phyloP scores from a whole-genome alignment of 139 green algal genomes.

The Haematococcus lacustris region DNA sequence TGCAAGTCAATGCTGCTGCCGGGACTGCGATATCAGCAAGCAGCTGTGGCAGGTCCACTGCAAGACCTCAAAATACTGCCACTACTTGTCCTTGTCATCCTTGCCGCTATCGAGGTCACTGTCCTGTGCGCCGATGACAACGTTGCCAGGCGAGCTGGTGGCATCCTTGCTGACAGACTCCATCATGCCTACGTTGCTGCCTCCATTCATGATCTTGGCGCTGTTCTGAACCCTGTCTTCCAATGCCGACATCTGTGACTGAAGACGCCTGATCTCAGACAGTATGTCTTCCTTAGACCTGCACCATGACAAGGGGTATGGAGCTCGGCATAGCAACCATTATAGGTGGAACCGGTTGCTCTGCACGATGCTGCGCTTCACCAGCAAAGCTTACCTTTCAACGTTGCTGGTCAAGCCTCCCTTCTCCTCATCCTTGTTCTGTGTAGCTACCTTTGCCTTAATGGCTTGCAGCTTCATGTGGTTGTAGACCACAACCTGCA shows the following conservation, averaged over 20 bases:
- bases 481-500: conserved; percentile 60
- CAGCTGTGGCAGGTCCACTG: too few species aligned
- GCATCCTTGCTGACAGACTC: too few species aligned
- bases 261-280: conserved; percentile 44
- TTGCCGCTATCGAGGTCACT: too few species aligned
- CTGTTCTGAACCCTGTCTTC: conserved; percentile 32
- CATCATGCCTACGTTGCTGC: too few species aligned
- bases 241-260: conserved; percentile 38
- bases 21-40: too few species aligned
- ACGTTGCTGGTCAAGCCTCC: not conserved
- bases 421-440: conserved; percentile 32
- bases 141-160: too few species aligned
- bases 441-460: conserved; percentile 27
- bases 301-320: not conserved
- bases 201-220: conserved; percentile 10
- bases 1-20: too few species aligned
- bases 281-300: conserved; percentile 57
- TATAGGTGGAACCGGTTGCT: too few species aligned
- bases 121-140: too few species aligned
- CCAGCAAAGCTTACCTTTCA: not conserved
- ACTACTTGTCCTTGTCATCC: too few species aligned
- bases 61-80: too few species aligned
- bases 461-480: conserved; percentile 70
- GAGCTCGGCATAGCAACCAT: not conserved
- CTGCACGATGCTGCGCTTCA: too few species aligned